Evolutionary conservation across 2,329 filamentous ascomycete genomes (phyloP).

Genomic region (Ascochyta lentis): DNA sequence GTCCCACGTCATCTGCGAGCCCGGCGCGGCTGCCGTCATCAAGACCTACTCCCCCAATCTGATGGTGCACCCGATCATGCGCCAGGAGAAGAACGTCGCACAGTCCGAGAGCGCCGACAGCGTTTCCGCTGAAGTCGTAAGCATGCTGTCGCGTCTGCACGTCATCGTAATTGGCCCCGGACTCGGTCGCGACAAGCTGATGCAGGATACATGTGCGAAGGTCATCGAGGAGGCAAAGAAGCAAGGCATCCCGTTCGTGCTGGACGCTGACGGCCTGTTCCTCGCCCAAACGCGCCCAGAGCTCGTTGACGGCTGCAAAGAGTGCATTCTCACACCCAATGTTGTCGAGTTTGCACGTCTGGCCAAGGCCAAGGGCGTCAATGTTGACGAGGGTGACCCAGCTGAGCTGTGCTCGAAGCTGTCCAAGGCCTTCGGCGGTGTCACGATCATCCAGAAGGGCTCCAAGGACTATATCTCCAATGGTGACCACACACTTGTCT

Average conservation of each 20-base stretch:
- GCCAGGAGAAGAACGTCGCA: constrained; percentile 69
- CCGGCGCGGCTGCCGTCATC: constrained; percentile 81
- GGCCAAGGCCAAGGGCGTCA: constrained; percentile 75
- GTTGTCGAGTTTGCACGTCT: constrained; percentile 89
- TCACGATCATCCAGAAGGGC: constrained; percentile 93
- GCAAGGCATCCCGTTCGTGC: constrained; percentile 76
- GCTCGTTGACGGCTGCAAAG: constrained; percentile 78
- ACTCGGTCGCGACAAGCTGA: constrained; percentile 84
- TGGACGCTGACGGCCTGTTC: constrained; percentile 89
- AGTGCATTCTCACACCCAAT: constrained; percentile 92
- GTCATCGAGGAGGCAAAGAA: constrained; percentile 81
- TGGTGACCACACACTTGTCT: constrained; percentile 74
- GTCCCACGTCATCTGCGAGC: constrained; percentile 96
- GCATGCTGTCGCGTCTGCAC: constrained; percentile 85
- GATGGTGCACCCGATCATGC: constrained; percentile 97
- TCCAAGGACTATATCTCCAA: constrained; percentile 82
- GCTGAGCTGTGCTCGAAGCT: constrained; percentile 71
- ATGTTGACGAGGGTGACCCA: constrained; percentile 61
- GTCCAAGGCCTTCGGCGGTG: constrained; percentile 78
- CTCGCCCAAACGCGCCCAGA: constrained; percentile 78
- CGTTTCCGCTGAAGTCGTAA: constrained; percentile 73
- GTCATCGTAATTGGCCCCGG: constrained; percentile 93
- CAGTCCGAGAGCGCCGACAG: constrained; percentile 64
- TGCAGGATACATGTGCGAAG: constrained; percentile 82
- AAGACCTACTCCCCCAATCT: constrained; percentile 98